A percentile compares a stretch with the other conserved stretches of the same genome.
Evolutionary conservation across 176 grass and related monocot species (phyloP).

Genomic region (Carex myosuroides): DNA sequence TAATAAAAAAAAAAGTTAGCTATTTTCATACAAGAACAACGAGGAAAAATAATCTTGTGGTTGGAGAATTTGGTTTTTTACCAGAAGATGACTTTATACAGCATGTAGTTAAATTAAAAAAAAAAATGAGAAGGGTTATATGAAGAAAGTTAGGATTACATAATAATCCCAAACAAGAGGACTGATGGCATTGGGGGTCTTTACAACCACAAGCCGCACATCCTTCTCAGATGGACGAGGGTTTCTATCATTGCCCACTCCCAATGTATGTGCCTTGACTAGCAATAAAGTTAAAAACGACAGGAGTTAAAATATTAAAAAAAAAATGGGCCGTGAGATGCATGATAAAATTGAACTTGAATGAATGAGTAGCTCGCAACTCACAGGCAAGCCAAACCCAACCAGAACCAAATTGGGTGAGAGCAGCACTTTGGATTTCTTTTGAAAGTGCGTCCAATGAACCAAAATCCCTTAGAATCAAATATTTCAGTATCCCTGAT

Average conservation of each 20-base stretch:
- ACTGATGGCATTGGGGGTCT: conserved; percentile 77
- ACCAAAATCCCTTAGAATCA: conserved; percentile 80
- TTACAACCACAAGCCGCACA: conserved; percentile 64
- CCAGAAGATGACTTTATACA: background rate
- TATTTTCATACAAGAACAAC: background rate
- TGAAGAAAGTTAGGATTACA: conserved; percentile 41
- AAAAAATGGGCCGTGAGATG: background rate
- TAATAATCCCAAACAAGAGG: conserved; percentile 85
- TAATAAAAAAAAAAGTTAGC: background rate
- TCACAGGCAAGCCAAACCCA: conserved; percentile 94
- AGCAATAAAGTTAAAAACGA: conserved; percentile 3
- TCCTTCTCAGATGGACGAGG: conserved; percentile 67
- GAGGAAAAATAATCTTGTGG: background rate
- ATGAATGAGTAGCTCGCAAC: conserved; percentile 23
- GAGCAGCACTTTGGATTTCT: conserved; percentile 52
- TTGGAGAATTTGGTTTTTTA: background rate
- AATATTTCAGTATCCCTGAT: conserved; percentile 35
- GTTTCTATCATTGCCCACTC: conserved; percentile 64
- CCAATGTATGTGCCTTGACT: conserved; percentile 71
- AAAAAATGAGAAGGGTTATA: background rate
- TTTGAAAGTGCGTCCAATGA: conserved; percentile 53
- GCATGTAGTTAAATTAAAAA: background rate
- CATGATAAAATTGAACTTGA: background rate
- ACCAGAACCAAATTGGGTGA: conserved; percentile 87
- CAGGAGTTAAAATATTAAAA: conserved; percentile 2